phyloP scores from a whole-genome alignment of 257 asterid genomes.

The Phtheirospermum japonicum region DNA sequence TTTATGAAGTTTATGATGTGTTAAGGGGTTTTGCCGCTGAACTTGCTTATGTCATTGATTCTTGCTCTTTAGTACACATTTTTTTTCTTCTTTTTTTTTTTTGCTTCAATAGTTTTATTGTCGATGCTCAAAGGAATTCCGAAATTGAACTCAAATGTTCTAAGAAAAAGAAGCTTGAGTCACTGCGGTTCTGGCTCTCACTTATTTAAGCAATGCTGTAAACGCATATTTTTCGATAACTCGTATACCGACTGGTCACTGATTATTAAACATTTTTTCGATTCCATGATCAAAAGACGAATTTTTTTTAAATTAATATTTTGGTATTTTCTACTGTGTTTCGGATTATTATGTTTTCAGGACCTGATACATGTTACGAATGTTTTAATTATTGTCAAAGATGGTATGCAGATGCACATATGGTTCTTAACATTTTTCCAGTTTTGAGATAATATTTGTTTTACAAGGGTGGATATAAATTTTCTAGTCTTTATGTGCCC shows the following conservation, averaged over 20 bases:
- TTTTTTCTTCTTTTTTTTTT: neutral
- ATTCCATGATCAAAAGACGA: neutral
- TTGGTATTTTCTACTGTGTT: too few species aligned
- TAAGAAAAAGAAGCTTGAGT: neutral
- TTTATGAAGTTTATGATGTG: constrained; percentile 11
- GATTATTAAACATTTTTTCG: neutral
- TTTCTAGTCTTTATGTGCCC: too few species aligned
- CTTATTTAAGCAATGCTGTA: constrained; percentile 24
- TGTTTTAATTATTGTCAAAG: neutral
- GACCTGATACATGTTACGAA: neutral
- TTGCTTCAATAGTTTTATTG: neutral
- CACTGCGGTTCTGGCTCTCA: neutral
- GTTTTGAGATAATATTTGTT: constrained; percentile 7
- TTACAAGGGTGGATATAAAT: neutral
- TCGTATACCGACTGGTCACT: neutral
- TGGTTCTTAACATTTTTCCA: neutral
- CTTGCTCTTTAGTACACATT: neutral
- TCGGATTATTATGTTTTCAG: neutral
- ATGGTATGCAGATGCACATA: neutral
- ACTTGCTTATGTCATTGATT: constrained; percentile 1
- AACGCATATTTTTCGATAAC: constrained; percentile 8
- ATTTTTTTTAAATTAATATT: neutral
- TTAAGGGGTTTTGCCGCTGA: neutral
- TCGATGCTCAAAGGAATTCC: neutral
- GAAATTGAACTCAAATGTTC: neutral